Evolutionary conservation across 257 asterid genomes (phyloP), one percentile per base, ranked within the genome.

Genomic region (Schizonepeta tenuifolia): DNA sequence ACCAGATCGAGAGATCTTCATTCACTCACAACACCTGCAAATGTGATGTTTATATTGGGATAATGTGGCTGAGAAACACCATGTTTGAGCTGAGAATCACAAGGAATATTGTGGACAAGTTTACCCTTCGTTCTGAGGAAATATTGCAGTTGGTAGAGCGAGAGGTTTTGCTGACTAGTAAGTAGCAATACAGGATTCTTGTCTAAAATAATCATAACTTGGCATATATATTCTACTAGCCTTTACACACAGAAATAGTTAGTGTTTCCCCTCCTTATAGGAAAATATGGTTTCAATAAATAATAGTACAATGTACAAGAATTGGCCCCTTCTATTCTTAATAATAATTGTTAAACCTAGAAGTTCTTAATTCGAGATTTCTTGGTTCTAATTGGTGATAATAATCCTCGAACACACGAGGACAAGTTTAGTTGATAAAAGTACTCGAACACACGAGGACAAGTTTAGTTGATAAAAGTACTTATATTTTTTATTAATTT

Each of bases 11-110:
- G 82, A 83, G 69, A 61, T 74, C 86, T 41, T 72, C 80, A 6
- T 69, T 72, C 28, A 70, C 88, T 12, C 79, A 69, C 41, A 86
- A 79, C 64, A 83, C 86, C 0, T 87, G 97, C 79, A 80, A 81
- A 78, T 89, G 87, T 55, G 86, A 88, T 18, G 75, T 85, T 14
- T 83, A 73, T 60, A 78, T 86, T n/a, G 97, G 98, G 35, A 86
- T 93, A 4, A 68, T 76, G 74, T 93, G 98, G 97, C 82, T 85
- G 58, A 89, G 81, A 62, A 83, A 77, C 72, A 87, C 84, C 55
- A 87, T 73, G 77, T 87, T 93, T 51, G 90, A 87, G 83, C 78
- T 83, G 9, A 83, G 98, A 78, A 85, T 90, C 33, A 84, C 95
- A 3, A 80, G 64, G 71, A 93, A 90, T 70, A 71, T 93, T 21